Percentiles rank a stretch among this genome's conserved stretches.
Conservation (phyloP, 2,329 filamentous ascomycete species). For the Fusarium irregulare region DNA sequence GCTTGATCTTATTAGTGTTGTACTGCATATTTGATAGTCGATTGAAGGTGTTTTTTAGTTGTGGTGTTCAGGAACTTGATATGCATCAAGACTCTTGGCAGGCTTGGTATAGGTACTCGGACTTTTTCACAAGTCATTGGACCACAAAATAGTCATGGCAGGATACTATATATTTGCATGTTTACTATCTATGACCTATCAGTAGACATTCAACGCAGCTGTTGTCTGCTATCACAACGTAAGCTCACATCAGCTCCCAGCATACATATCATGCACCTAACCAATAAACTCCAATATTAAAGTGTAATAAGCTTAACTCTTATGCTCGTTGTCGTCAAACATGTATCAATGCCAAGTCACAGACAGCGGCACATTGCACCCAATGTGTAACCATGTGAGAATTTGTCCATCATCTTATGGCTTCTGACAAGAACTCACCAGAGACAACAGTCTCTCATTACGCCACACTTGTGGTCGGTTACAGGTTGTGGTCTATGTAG, state of each 20-base stretch:
- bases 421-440: background rate
- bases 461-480: background rate
- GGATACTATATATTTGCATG: background rate
- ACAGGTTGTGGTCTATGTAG: background rate
- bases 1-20: background rate
- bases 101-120: background rate
- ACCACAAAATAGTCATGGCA: background rate
- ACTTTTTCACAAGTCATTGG: background rate
- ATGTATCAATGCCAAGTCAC: background rate
- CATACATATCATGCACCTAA: background rate
- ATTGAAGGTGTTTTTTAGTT: background rate
- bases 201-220: background rate
- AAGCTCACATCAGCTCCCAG: slow-evolving; percentile 17
- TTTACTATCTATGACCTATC: background rate
- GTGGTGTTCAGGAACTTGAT: background rate
- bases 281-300: background rate
- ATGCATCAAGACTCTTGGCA: slow-evolving; percentile 1
- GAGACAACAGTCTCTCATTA: background rate
- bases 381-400: slow-evolving; percentile 10
- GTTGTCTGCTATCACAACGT: background rate
- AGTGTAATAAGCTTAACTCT: slow-evolving; percentile 19
- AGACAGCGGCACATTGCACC: background rate
- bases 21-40: background rate
- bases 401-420: background rate
- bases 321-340: background rate